These are phyloP conservation scores for Fusarium pininemorale DNA, from an alignment of 2,329 filamentous ascomycete species.

Conservation along the genomic window DNA sequence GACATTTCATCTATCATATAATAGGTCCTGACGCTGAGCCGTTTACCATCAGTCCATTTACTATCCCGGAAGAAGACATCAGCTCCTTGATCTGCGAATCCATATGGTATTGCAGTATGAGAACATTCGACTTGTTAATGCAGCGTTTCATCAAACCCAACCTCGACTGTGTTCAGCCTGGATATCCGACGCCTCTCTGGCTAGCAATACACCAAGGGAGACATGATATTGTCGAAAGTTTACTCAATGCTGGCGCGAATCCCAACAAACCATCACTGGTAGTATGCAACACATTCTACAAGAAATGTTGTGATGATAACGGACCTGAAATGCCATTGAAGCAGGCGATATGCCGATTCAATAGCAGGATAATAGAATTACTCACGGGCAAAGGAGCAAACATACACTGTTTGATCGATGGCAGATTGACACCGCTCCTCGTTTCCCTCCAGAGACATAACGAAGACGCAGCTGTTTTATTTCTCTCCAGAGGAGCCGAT, in stretches of 20 bases:
- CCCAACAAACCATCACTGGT: background rate
- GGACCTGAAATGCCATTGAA: background rate
- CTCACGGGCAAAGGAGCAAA: background rate
- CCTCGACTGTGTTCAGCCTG: no score
- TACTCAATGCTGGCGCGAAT: background rate
- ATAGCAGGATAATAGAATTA: rapidly evolving
- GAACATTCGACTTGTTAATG: no score
- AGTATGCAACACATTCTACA: no score
- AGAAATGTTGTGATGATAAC: no score
- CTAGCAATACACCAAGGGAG: rapidly evolving
- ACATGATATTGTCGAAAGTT: rapidly evolving
- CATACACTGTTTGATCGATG: rapidly evolving
- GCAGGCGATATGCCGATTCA: rapidly evolving
- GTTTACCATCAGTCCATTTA: no score
- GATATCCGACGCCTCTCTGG: background rate
- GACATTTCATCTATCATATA: no score
- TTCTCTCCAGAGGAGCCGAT: slow-evolving; percentile 11
- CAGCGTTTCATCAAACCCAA: no score
- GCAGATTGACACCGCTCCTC: rapidly evolving
- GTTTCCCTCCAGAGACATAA: rapidly evolving
- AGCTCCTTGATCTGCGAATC: rapidly evolving
- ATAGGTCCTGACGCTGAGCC: no score
- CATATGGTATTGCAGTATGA: no score
- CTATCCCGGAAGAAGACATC: rapidly evolving
- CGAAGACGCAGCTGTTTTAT: background rate